Evolutionary conservation across 257 asterid genomes (phyloP), one percentile per base, ranked within the genome.

Genomic region (Salvia miltiorrhiza): DNA sequence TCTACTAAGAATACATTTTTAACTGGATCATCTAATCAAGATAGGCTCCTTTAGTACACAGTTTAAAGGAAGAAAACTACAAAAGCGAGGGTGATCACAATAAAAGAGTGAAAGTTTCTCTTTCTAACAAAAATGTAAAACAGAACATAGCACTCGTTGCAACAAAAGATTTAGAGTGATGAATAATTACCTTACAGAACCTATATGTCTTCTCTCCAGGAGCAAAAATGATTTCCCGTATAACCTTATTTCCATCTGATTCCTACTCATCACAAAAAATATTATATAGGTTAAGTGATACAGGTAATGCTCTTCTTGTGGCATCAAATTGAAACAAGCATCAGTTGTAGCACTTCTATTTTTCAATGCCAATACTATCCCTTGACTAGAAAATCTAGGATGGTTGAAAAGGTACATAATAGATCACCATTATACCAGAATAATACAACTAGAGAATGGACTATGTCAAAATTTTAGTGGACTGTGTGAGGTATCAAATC

Each of bases 181-280:
- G 58, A 76, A 43, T 1, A 37, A 26, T 77, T 82, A 92, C 97
- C 97, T 92, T 92, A 65, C 95, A 87, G 74, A 72, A 87, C 61
- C 97, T 89, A 58, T 84, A 89, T 78, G 81, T 89, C 87, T 84
- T 92, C 52, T 39, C 61, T 71, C 92, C 90, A 21, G 94, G 88
- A 45, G 90, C 89, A 21, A 71, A 87, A 43, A 92, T 83, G 73
- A 79, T 74, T 75, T 87, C 93, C 48, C 32, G 81, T 76, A 89
- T 85, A 65, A 89, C 82, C 80, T 86, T 87, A 75, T 83, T 86
- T 73, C 96, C 97, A 80, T 89, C 89, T 13, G 85, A 75, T 68
- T 87, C 97, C 97, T 91, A 40, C 20, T 68, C 70, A 47, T 66
- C 45, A n/a, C 43, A 73, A 24, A 35, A 64, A 62, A 75, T 5